Base-by-base conservation (phyloP, 2,329 filamentous ascomycete species). In the Colletotrichum liaoningense region DNA sequence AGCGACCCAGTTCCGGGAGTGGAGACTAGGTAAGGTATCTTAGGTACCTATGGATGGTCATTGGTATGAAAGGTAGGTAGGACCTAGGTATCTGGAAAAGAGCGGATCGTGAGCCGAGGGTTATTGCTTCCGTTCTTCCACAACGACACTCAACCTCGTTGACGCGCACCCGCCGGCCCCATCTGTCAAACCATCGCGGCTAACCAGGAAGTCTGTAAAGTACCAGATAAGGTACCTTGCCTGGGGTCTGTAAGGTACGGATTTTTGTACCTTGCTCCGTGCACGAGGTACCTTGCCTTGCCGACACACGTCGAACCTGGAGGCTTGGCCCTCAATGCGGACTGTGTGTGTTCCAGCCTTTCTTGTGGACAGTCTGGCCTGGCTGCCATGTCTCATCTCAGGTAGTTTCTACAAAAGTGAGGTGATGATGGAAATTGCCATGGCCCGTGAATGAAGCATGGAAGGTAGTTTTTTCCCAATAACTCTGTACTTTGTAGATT, bases 291-390 rank as follows among this genome's bases (percentile, higher is more conserved):
- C 60, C 52, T 66, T 35, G 16, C 38, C 52, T 49, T 22, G n/a
- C 33, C 38, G 24, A 49, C 60, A 7, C 16, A 12, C n/a, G 30
- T 33, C 11, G 42, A 54, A 24, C 58, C 8, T 62, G 7, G 49
- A 57, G 69, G 57, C 69, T 72, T 63, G 49, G 65, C 65, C 22
- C 58, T 58, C 69, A 72, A 72, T 72, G 65, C 65, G 65, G 22
- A 54, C 58, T 62, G 63, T 67, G 63, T 67, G 38, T 52, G 28
- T 26, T 24, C 28, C 22, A 28, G n/a, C 60, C 46, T 5, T 11
- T 11, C 24, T 26, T 28, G 14, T 12, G 8, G 16, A 24, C 28
- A 33, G 57, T 42, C 22, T 42, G 57, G 30, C 9, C 59, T 26
- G 9, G 19, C 26, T 63, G 26, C n/a, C 26, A 30, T 16, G 26